A percentile compares a stretch with the other conserved stretches of the same genome.
Conservation (phyloP, 768 basidiomycete species). For the Lactarius sanguifluus region DNA sequence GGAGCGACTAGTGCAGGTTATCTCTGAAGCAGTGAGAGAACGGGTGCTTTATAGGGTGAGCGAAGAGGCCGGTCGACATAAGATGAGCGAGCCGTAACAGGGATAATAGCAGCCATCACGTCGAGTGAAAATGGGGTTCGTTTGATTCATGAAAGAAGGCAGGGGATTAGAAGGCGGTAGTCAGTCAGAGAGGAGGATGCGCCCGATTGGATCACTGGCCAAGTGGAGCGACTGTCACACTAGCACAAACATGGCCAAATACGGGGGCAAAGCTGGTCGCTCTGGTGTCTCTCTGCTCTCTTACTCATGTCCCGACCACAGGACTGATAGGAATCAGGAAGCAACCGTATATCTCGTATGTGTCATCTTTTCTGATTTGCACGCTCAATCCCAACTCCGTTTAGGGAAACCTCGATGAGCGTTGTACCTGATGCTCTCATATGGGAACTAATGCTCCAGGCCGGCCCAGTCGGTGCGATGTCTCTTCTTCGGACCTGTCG, state of each 20-base stretch:
- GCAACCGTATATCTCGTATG: constrained; percentile 59
- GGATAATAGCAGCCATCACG: not conserved
- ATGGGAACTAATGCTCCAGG: constrained; percentile 99
- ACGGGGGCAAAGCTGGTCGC: not conserved
- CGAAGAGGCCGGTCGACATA: not conserved
- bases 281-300: not conserved
- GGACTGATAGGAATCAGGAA: constrained; percentile 60
- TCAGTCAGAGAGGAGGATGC: not conserved
- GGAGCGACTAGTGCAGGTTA: not conserved
- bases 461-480: constrained; percentile 92
- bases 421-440: constrained; percentile 90
- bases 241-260: not conserved
- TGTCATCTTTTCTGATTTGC: not conserved
- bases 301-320: constrained; percentile 44
- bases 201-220: too few relatives aligned
- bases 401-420: constrained; percentile 96
- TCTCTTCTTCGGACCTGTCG: not conserved
- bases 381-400: not conserved
- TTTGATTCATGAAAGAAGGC: not conserved
- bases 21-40: not conserved
- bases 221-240: not conserved
- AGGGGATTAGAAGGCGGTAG: constrained; percentile 18
- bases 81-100: not conserved
- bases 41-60: constrained; percentile 6
- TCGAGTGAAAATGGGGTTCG: not conserved